phyloP scores from a whole-genome alignment of 108 stramenopile genomes.

The Chaetoceros tenuissimus region DNA sequence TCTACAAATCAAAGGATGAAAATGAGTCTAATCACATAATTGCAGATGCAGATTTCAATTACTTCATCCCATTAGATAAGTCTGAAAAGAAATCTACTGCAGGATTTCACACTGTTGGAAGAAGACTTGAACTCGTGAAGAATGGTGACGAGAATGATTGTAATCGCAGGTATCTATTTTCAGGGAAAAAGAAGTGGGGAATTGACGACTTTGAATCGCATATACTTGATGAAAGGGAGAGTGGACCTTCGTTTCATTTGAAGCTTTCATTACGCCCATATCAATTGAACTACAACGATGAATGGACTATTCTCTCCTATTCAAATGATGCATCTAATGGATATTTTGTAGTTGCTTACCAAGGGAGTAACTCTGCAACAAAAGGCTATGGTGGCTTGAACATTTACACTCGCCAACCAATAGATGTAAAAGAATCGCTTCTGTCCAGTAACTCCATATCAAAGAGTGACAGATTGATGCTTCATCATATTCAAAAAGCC shows the following conservation, averaged over 20 bases:
- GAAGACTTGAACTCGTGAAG: not conserved
- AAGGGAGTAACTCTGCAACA: not conserved
- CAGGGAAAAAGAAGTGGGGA: not conserved
- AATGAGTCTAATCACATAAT: not conserved
- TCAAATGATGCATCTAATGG: not conserved
- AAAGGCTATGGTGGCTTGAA: not conserved
- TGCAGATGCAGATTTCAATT: not conserved
- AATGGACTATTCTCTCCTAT: not conserved
- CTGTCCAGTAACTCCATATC: not conserved
- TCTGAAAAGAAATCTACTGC: not conserved
- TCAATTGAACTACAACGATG: not conserved
- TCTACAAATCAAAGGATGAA: not conserved
- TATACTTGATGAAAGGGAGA: not conserved
- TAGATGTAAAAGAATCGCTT: not conserved
- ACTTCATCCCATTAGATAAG: not conserved
- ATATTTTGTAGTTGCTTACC: not conserved
- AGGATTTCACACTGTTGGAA: too few relatives aligned
- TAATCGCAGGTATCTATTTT: too few relatives aligned
- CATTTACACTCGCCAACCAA: not conserved
- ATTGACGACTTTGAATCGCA: not conserved
- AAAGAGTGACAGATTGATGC: not conserved
- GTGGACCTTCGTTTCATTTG: not conserved
- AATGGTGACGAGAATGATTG: not conserved
- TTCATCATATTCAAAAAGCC: not conserved
- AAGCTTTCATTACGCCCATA: not conserved